phyloP scores from a whole-genome alignment of 306 rosid genomes.

The Vicia villosa region DNA sequence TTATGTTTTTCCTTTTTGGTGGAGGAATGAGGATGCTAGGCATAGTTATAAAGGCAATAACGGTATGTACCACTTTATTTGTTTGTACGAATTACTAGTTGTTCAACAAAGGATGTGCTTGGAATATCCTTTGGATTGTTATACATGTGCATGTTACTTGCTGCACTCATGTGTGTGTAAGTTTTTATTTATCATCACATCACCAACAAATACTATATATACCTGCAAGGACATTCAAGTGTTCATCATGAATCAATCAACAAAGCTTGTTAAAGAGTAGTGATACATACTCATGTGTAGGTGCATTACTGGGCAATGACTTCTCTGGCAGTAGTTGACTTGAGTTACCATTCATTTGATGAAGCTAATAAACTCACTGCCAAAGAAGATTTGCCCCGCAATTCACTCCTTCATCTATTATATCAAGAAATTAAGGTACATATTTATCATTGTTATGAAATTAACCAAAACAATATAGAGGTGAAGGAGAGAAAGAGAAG shows the following conservation, averaged over 20 bases:
- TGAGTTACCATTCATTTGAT: neutral
- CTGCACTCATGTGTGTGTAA: neutral
- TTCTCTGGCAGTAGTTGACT: slow-evolving; percentile 51
- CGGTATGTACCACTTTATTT: slow-evolving; percentile 34
- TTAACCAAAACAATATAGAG: too few relatives aligned
- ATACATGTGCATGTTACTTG: neutral
- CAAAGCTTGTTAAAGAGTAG: neutral
- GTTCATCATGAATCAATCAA: slow-evolving; percentile 9
- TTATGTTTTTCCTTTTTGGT: slow-evolving; percentile 6
- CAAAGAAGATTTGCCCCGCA: slow-evolving; percentile 84
- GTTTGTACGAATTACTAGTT: slow-evolving; percentile 12
- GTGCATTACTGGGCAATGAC: slow-evolving; percentile 68
- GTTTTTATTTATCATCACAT: slow-evolving; percentile 15
- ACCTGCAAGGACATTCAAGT: slow-evolving; percentile 2
- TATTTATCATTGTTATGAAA: too few relatives aligned
- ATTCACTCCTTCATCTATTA: slow-evolving; percentile 37
- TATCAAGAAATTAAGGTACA: neutral
- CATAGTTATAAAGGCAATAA: neutral
- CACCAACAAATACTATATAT: slow-evolving; percentile 39
- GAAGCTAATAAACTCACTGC: slow-evolving; percentile 43
- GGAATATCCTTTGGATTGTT: slow-evolving; percentile 39
- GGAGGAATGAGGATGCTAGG: neutral
- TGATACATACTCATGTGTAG: slow-evolving; percentile 29
- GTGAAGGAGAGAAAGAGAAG: too few relatives aligned
- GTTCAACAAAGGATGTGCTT: slow-evolving; percentile 41